Evolutionary conservation across 2,329 filamentous ascomycete species (phyloP), one percentile per base, ranked within the genome.

Genomic region (Cladophialophora exuberans): DNA sequence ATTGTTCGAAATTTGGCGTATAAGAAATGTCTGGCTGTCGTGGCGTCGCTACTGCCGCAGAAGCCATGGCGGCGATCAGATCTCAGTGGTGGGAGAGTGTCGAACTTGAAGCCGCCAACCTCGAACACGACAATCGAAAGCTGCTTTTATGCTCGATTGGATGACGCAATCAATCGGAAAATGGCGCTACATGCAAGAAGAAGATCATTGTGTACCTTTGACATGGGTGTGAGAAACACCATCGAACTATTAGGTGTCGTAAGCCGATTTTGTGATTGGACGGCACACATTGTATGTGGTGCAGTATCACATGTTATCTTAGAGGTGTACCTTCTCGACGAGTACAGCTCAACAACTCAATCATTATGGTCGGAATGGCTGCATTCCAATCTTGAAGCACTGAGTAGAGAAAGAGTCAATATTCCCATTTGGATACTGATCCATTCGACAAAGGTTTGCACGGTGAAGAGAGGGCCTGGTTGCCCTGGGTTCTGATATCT

Each of bases 1-100:
- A 69, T 35, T 69, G 69, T 13, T 61, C 57, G 33, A 63, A 56
- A 17, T 70, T 61, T 0, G 65, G 67, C 10, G 57, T 55, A 52
- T 71, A 69, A 10, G 64, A 56, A 44, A 70, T 69, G 58, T 71
- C 68, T 6, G 69, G 67, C 39, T 69, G 67, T 13, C 31, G 39
- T n/a, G 43, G 26, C 4, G 11, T 35, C n/a, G 44, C 44, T 31
- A 42, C 28, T n/a, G 35, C 38, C 20, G 35, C 43, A 6, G 44
- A 18, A 11, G 44, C 44, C 44, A 36, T 26, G 17, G n/a, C 17
- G 44, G n/a, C 17, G 44, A 36, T 11, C 18, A 15, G 15, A 20
- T 5, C 15, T 41, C 36, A 13, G 18, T 18, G 2, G 7, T 18
- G 20, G 36, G 11, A 3, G 36, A 20, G 36, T 23, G 15, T 18